Base-by-base conservation (phyloP, 2,329 filamentous ascomycete genomes). In the Lasiodiplodia sp. region DNA sequence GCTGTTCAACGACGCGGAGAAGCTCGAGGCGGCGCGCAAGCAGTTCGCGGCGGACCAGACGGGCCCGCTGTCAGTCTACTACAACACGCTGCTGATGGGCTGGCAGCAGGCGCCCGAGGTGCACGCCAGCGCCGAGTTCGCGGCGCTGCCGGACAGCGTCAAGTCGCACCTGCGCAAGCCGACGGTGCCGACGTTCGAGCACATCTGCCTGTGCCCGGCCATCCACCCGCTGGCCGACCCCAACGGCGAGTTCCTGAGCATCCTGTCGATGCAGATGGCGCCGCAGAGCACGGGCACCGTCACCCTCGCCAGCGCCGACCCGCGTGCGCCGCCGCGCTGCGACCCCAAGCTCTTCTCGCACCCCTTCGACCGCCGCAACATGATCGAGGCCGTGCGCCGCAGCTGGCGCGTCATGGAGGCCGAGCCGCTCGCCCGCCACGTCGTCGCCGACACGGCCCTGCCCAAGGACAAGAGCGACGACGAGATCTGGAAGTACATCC, bases 171-270 rank as follows among this genome's bases (percentile, higher is more conserved):
- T 90, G 0, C 75, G 73, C 53, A 79, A 80, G 23, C 79, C 82
- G 16, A 87, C 85, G 0, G 81, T 90, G 2, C 88, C 89, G 0
- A 82, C 86, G 58, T 89, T 83, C 71, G 88, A 91, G 71, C 74
- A 89, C 18, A 67, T 84, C 10, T 83, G 80, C 1, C 65, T 57
- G 16, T 55, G 65, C 38, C 65, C 65, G 38, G 65, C 53, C 37
- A 49, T 67, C 38, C 65, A 67, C 65, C 52, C 65, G 12, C 23
- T 38, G 0, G 52, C 55, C 10, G 52, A 58, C 31, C 52, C 65
- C 18, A 58, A 67, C 28, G 83, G 86, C 68, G 74, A 71, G 12
- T 79, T 76, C 69, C 70, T 78, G 65, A 72, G 73, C 21, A 71
- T 65, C 55, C 62, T 76, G 40, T 70, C 76, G 4, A 85, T 86